Conservation (phyloP, 345 rosid genomes). For the Eucalyptus microcorys region DNA sequence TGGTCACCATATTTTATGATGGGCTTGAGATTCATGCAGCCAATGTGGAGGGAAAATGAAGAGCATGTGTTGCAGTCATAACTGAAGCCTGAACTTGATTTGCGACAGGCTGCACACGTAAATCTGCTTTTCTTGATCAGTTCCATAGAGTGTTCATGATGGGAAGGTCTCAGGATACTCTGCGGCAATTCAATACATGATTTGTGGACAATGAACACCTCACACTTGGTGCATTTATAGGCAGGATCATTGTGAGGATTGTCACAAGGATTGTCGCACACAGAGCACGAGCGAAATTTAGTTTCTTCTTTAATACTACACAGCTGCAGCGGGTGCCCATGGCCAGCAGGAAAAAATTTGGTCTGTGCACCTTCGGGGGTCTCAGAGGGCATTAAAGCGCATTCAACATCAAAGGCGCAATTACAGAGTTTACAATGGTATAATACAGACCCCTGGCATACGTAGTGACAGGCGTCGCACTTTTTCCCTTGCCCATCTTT, state of each 20-base stretch:
- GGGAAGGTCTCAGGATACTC: neutral
- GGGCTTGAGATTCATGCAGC: neutral
- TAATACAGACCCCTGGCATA: neutral
- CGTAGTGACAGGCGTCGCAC: rapidly evolving
- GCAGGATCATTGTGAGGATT: neutral
- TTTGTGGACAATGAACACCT: neutral
- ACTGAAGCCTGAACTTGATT: neutral
- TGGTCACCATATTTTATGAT: neutral
- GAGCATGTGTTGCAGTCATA: neutral
- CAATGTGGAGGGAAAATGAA: neutral
- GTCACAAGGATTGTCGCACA: neutral
- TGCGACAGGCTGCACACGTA: neutral
- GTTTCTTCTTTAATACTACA: neutral
- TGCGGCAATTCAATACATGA: neutral
- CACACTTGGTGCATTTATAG: neutral
- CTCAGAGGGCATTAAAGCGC: neutral
- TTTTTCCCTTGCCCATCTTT: rapidly evolving
- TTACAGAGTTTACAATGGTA: neutral
- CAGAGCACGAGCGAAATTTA: neutral
- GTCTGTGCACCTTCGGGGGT: neutral
- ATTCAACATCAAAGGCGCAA: rapidly evolving
- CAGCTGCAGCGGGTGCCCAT: neutral
- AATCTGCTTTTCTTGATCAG: neutral
- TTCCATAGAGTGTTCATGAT: neutral
- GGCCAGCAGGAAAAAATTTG: neutral